These are phyloP conservation scores for Boletus fagicola DNA, from an alignment of 768 basidiomycete species.

Conservation along the genomic window DNA sequence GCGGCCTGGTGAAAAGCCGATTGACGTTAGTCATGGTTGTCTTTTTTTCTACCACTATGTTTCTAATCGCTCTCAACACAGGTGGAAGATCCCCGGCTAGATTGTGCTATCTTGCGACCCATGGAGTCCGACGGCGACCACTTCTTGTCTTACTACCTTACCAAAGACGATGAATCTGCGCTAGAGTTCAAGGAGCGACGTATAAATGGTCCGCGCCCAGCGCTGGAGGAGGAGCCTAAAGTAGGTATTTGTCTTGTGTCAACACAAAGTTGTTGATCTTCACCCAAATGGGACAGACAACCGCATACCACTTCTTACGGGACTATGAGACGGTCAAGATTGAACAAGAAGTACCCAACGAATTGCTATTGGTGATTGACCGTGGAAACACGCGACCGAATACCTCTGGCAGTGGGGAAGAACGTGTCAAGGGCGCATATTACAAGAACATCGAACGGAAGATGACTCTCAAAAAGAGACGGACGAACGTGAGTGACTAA, in stretches of 20 bases:
- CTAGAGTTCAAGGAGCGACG: slow-evolving; percentile 62
- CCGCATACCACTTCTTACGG: slow-evolving; percentile 71
- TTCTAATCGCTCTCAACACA: slow-evolving; percentile 25
- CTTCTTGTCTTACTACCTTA: slow-evolving; percentile 83
- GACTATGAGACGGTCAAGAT: slow-evolving; percentile 88
- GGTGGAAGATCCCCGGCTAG: slow-evolving; percentile 76
- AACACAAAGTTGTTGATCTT: not conserved
- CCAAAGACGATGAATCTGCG: slow-evolving; percentile 71
- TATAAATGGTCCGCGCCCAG: slow-evolving; percentile 39
- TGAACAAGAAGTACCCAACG: slow-evolving; percentile 83
- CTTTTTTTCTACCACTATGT: not conserved
- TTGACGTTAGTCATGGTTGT: slow-evolving; percentile 51
- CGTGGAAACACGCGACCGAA: slow-evolving; percentile 45
- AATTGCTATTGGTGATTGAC: slow-evolving; percentile 75
- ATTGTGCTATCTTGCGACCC: slow-evolving; percentile 82
- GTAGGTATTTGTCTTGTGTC: slow-evolving; percentile 33
- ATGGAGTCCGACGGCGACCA: slow-evolving; percentile 89
- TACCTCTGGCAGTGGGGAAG: slow-evolving; percentile 37
- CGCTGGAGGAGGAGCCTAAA: slow-evolving; percentile 54
- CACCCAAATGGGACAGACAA: slow-evolving; percentile 43
- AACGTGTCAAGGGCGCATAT: slow-evolving; percentile 67
- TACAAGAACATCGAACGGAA: slow-evolving; percentile 89
- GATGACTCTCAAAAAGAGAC: slow-evolving; percentile 83
- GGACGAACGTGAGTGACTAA: slow-evolving; percentile 60
- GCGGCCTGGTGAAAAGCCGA: slow-evolving; percentile 72